Conservation (phyloP, 83 land plant species). For the Picea mariana region DNA sequence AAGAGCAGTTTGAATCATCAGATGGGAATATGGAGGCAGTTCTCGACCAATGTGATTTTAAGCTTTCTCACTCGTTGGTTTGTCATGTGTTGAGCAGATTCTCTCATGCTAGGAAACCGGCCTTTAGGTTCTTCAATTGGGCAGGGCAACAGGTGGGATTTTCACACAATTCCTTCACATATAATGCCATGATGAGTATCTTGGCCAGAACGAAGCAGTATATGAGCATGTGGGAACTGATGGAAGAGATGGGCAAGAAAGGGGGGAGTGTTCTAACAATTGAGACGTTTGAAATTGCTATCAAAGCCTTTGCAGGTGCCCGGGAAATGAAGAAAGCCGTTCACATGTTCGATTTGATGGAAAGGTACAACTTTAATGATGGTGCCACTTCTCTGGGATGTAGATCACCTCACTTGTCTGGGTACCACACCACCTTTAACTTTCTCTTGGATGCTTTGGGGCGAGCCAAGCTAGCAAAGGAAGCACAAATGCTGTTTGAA, state of each 20-base stretch:
- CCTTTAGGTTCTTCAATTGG: constrained; percentile 69
- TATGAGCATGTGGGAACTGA: constrained; percentile 48
- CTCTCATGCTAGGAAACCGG: constrained; percentile 52
- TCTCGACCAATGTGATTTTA: constrained; percentile 40
- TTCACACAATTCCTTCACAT: constrained; percentile 47
- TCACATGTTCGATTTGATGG: constrained; percentile 56
- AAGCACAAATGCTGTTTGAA: constrained; percentile 56
- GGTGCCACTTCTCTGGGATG: no score
- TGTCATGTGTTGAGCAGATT: constrained; percentile 48
- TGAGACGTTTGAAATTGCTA: constrained; percentile 51
- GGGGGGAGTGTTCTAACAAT: constrained; percentile 35
- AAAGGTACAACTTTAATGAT: constrained; percentile 35
- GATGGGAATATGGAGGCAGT: constrained; percentile 67
- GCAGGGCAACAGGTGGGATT: constrained; percentile 41
- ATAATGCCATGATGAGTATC: constrained; percentile 48
- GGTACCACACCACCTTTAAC: no score
- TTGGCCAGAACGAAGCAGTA: constrained; percentile 66
- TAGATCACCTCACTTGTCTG: no score
- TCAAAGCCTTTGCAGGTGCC: constrained; percentile 55
- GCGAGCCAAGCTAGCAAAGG: constrained; percentile 58
- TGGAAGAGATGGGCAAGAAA: constrained; percentile 66
- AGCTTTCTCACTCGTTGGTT: constrained; percentile 38
- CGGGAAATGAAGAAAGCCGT: constrained; percentile 65
- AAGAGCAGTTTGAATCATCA: constrained; percentile 49
- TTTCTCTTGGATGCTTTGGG: constrained; percentile 47